A percentile compares a stretch with the other conserved stretches of the same genome.
These are phyloP conservation scores for Annulohypoxylon truncatum DNA, from an alignment of 2,329 filamentous ascomycete genomes.

Conservation along the genomic window DNA sequence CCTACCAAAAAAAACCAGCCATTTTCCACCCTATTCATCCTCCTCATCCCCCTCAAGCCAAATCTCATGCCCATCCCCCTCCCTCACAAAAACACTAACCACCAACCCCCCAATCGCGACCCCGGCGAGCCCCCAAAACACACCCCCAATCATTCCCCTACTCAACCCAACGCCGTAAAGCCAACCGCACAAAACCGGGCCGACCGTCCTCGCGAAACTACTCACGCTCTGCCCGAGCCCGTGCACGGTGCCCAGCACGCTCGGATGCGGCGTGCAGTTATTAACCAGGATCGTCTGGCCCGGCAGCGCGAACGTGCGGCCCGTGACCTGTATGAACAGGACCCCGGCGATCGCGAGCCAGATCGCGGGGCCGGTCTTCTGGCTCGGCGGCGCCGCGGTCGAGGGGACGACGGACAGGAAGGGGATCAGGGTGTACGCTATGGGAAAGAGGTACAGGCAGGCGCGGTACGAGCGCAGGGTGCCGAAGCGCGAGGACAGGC, in stretches of 20 bases:
- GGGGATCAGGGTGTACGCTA: conserved; percentile 76
- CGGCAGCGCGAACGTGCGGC: conserved; percentile 70
- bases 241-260: conserved; percentile 60
- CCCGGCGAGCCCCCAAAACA: conserved; percentile 67
- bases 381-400: conserved; percentile 59
- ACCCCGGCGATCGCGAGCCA: conserved; percentile 74
- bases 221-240: conserved; percentile 68
- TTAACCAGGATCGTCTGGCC: conserved; percentile 61
- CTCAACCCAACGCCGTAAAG: conserved; percentile 70
- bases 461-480: conserved; percentile 74
- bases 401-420: conserved; percentile 75
- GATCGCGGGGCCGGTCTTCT: conserved; percentile 65
- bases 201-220: conserved; percentile 68
- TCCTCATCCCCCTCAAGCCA: conserved; percentile 71
- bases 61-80: conserved; percentile 74
- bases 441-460: conserved; percentile 76
- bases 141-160: conserved; percentile 66
- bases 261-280: conserved; percentile 61
- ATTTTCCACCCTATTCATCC: conserved; percentile 46
- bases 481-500: conserved; percentile 73
- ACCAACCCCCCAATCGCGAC: conserved; percentile 62
- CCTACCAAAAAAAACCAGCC: not conserved
- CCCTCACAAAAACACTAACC: conserved; percentile 66
- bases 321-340: conserved; percentile 72
- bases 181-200: conserved; percentile 69